Base-by-base conservation (phyloP, 306 rosid species). In the Calophaca sinica region DNA sequence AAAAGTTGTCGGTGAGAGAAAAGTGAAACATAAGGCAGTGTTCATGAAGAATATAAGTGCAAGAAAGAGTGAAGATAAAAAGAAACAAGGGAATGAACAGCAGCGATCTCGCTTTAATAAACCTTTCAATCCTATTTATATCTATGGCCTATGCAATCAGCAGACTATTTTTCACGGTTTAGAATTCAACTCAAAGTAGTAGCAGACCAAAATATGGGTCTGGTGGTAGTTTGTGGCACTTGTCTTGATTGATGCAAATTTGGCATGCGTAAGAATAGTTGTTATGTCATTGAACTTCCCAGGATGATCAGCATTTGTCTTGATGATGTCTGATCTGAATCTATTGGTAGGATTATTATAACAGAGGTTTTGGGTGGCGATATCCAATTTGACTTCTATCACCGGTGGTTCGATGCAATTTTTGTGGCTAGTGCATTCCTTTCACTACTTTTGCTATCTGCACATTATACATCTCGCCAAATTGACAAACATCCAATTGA, bases 341-440 rank as follows among this genome's bases (percentile, higher is more conserved):
- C 66, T 74, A 52, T 74, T 80, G 75, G 68, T 96, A 91, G 98
- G 88, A 90, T 90, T 72, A 94, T 94, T 77, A 94, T 94, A 68
- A 94, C 99, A n/a, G 99, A 94, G 76, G 99, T 92, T 50, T 74
- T 94, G 85, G 99, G 98, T 38, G 98, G 98, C 60, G 97, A 94
- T 89, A 92, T 94, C 82, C 99, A 94, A 75, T 94, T 94, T 55
- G 99, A 94, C 85, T 94, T 94, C 52, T 94, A 94, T 79, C 99
- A 94, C 82, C 92, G 97, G 59, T 94, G 99, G 99, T 94, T 94
- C 76, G 99, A 94, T 83, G 99, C 97, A 60, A 88, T 94, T 75
- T 94, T 94, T 70, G 93, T 94, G 85, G 97, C 99, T 49, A 94
- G 99, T 84, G 97, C 99, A 50, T 94, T 94, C 87, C 94, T 94